Evolutionary conservation across 257 asterid genomes (phyloP).

Genomic region (Ocimum tenuiflorum): DNA sequence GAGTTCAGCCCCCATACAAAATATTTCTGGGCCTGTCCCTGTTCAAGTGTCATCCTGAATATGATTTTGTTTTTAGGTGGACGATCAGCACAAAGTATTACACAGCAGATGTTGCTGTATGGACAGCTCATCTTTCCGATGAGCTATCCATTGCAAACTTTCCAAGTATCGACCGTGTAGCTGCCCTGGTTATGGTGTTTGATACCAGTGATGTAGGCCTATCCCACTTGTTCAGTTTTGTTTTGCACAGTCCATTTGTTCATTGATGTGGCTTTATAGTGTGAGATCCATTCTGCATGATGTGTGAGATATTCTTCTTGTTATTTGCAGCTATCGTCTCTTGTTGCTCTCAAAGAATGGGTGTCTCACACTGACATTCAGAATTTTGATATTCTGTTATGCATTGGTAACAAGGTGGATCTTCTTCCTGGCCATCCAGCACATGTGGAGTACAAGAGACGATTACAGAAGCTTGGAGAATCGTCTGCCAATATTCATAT

Average conservation of each 20-base stretch:
- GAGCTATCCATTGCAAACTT: constrained; percentile 40
- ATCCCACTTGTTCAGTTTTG: constrained; percentile 7
- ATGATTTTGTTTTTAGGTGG: constrained; percentile 55
- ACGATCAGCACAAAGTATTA: constrained; percentile 87
- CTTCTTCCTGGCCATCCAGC: constrained; percentile 84
- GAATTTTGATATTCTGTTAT: constrained; percentile 65
- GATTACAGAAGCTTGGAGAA: constrained; percentile 42
- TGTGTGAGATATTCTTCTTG: constrained; percentile 17
- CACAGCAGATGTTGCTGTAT: constrained; percentile 69
- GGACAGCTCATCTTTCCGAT: constrained; percentile 67
- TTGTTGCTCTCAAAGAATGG: constrained; percentile 65
- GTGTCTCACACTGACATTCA: constrained; percentile 59
- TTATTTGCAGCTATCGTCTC: constrained; percentile 60
- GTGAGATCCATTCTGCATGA: neutral
- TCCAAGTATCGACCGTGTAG: constrained; percentile 38
- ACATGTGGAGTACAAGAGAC: constrained; percentile 69
- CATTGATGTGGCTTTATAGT: neutral
- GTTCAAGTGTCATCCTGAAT: constrained; percentile 11
- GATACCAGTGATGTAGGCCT: constrained; percentile 61
- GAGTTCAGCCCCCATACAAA: too few relatives aligned
- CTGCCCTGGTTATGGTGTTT: constrained; percentile 87
- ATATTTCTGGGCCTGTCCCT: too few relatives aligned
- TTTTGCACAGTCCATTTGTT: constrained; percentile 20
- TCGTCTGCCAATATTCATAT: constrained; percentile 27
- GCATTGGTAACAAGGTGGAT: constrained; percentile 92